phyloP scores from a whole-genome alignment of 495 filamentous ascomycete genomes.

The Trichoderma erinaceum region DNA sequence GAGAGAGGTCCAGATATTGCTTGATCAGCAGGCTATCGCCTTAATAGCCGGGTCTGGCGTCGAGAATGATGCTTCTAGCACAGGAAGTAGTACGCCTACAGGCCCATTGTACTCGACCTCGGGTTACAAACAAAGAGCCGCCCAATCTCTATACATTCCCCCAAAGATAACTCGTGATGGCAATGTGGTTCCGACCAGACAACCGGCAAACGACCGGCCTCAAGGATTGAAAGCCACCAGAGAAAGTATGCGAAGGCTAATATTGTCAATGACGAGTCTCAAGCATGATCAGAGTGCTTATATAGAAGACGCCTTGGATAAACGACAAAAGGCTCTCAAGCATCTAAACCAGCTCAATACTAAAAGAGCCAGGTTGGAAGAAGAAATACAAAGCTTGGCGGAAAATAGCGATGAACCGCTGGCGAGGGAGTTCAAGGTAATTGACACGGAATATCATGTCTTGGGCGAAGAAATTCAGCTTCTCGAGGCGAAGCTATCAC shows the following conservation, averaged over 20 bases:
- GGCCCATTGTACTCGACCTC: conserved; percentile 18
- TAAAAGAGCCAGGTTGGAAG: conserved; percentile 40
- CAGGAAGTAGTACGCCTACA: conserved; percentile 36
- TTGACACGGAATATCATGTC: conserved; percentile 41
- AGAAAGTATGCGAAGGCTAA: conserved; percentile 61
- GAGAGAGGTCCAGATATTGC: conserved; percentile 65
- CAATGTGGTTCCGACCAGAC: conserved; percentile 55
- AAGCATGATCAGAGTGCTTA: conserved; percentile 65
- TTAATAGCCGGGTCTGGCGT: conserved; percentile 35
- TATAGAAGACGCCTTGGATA: conserved; percentile 49
- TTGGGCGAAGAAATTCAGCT: conserved; percentile 54
- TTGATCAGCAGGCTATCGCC: conserved; percentile 81
- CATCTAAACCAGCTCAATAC: conserved; percentile 56
- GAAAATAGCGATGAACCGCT: conserved; percentile 34
- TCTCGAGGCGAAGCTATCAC: conserved; percentile 56
- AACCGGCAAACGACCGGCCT: conserved; percentile 47
- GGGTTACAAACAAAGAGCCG: conserved; percentile 16
- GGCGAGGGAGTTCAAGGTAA: conserved; percentile 22
- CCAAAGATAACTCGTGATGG: conserved; percentile 25
- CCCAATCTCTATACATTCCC: conserved; percentile 26
- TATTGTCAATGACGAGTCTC: conserved; percentile 63
- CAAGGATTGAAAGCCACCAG: conserved; percentile 62
- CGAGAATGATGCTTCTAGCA: conserved; percentile 22
- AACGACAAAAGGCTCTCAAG: conserved; percentile 52
- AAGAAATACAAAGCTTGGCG: conserved; percentile 36